Evolutionary conservation across 2,329 filamentous ascomycete species (phyloP).

Genomic region (Ceratocystis alfenasii): DNA sequence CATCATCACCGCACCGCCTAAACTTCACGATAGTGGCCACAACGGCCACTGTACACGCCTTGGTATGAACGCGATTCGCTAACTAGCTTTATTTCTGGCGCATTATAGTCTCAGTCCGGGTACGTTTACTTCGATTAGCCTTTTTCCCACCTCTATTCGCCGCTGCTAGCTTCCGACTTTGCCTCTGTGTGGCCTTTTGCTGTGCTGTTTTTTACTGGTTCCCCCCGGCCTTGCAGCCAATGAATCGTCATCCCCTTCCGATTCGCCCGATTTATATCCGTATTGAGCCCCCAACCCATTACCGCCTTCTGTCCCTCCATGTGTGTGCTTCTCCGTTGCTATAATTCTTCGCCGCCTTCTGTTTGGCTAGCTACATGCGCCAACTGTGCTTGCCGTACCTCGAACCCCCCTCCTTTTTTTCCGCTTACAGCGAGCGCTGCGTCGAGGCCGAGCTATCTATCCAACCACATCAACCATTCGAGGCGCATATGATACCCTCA

Average conservation of each 20-base stretch:
- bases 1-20: background rate
- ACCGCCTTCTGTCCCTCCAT: background rate
- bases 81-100: constrained; percentile 23
- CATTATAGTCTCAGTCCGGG: constrained; percentile 53
- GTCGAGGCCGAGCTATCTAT: background rate
- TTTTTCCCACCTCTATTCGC: constrained; percentile 2
- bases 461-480: background rate
- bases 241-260: background rate
- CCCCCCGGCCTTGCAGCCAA: background rate
- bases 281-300: background rate
- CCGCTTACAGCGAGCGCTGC: background rate
- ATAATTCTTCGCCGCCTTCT: background rate
- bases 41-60: background rate
- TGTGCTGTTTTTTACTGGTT: constrained; percentile 4
- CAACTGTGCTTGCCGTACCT: background rate
- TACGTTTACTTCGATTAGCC: constrained; percentile 33
- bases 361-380: background rate
- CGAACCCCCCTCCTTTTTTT: background rate
- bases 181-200: constrained; percentile 1
- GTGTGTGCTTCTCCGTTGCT: background rate
- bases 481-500: background rate
- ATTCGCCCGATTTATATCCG: background rate
- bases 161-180: background rate
- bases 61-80: constrained; percentile 1
- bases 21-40: background rate